Evolutionary conservation across 768 basidiomycete genomes (phyloP), one percentile per base, ranked within the genome.

Genomic region (Suillus spraguei): DNA sequence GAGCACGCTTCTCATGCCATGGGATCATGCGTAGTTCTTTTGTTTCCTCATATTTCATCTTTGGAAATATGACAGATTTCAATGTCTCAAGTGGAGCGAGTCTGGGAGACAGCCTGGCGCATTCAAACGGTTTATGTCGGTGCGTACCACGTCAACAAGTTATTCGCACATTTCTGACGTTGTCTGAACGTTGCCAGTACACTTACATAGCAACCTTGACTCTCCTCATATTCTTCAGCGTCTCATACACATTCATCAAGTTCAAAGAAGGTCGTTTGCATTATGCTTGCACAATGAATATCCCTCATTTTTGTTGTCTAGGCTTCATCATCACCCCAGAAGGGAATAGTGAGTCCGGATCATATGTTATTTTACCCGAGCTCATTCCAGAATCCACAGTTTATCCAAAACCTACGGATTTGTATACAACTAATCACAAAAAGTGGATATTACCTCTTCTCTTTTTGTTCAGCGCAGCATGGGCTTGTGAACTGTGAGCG

Each of bases 41-140:
- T 68, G 77, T 52, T 91, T 91, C 73, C 81, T 92, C 61, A 69
- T 90, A 54, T 79, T 84, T 68, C 92, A 94, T 73, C 82, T 94
- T n/a, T 94, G 90, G 89, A 80, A 78, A 65, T 94, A 92, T 69
- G 92, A 94, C 77, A 82, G 77, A 64, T 90, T 92, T 75, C 81
- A 86, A 65, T 92, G 92, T 74, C 75, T 92, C 53, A 83, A 79
- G 74, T 92, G 91, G 90, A 82, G 47, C 55, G 66, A 86, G 71
- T 81, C 87, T 16, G 90, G 90, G 39, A 82, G 90, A 60, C 90
- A 91, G 72, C 90, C 89, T 62, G 92, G 92, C 62, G 87, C 92
- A 14, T 94, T 94, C 83, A 93, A 90, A 77, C 83, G 93, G 59
- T 82, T 94, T 71, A 94, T 94, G 92, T 94, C 90, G n/a, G 90